Conservation (phyloP, 257 asterid species). For the Parsonsia alboflavescens region DNA sequence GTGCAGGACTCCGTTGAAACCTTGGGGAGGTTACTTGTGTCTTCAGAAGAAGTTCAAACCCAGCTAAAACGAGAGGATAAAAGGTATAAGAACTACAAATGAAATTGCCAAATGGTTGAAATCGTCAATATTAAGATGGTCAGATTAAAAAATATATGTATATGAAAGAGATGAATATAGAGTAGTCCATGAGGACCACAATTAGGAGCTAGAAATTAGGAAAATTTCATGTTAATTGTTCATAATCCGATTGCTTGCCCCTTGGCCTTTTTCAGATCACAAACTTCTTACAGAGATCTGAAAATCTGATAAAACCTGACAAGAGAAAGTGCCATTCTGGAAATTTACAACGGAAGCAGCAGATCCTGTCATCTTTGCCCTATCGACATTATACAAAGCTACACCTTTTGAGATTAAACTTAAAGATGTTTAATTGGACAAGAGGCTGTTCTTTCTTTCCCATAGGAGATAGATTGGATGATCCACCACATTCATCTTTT, state of each 20-base stretch:
- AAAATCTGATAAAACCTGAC: neutral
- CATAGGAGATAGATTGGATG: neutral
- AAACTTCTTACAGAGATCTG: neutral
- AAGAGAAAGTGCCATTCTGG: neutral
- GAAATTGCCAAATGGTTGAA: no score
- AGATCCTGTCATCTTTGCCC: neutral
- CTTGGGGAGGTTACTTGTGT: no score
- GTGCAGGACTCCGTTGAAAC: no score
- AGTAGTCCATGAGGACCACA: neutral
- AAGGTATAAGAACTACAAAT: no score
- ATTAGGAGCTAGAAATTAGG: neutral
- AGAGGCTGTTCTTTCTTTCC: neutral
- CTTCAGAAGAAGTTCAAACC: no score
- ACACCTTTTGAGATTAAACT: neutral
- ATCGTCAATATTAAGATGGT: no score
- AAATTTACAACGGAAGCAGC: neutral
- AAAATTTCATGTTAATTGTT: no score
- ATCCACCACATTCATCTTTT: conserved; percentile 20
- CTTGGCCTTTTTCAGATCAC: neutral
- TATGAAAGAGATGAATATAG: neutral
- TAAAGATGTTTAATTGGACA: neutral
- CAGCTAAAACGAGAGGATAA: no score
- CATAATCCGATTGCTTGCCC: no score
- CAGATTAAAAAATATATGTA: no score
- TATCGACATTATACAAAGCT: neutral